Base-by-base conservation (phyloP, 1,284 basidiomycete species). In the Wolfiporia cocos region DNA sequence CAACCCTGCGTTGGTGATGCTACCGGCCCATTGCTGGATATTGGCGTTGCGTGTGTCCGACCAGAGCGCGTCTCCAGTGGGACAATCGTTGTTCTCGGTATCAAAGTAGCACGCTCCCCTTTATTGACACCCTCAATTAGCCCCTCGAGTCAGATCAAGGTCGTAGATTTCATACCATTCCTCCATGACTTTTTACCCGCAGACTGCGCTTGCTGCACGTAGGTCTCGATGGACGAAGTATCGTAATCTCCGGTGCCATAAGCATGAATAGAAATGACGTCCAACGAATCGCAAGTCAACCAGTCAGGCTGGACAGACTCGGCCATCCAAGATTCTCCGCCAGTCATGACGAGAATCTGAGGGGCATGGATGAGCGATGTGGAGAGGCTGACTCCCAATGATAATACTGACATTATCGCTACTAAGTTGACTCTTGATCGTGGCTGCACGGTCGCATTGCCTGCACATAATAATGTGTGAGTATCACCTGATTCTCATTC, bases 241-340 rank as follows among this genome's bases (percentile, higher is more conserved):
- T 42, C 30, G 24, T 53, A 52, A 38, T 67, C 62, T 5, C 58
- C 57, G 28, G 54, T 54, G 23, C 63, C 65, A 46, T 69, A 70
- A 12, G 66, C 65, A 45, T 69, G 67, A n/a, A 69, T 63, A 4
- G 64, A 58, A 49, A 68, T 51, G 38, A 67, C 53, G 47, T 68
- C 66, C 43, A 69, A 52, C 6, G 59, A 48, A 21, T 39, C 39
- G 53, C 66, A 69, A 31, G 43, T 48, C 22, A 63, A 57, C 41
- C 59, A 65, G 48, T 55, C 62, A 29, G 56, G 49, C 38, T 61
- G 61, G 17, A 69, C 59, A 5, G 64, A 67, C 40, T 62, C 58
- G 20, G 48, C 39, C 37, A 63, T 52, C 44, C 58, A 67, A 15
- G 63, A 66, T 39, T 64, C 65, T 31, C 67, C 68, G 10, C 68